Evolutionary conservation across 495 filamentous ascomycete genomes (phyloP), one percentile per base, ranked within the genome.

Genomic region (Tuber indicum): DNA sequence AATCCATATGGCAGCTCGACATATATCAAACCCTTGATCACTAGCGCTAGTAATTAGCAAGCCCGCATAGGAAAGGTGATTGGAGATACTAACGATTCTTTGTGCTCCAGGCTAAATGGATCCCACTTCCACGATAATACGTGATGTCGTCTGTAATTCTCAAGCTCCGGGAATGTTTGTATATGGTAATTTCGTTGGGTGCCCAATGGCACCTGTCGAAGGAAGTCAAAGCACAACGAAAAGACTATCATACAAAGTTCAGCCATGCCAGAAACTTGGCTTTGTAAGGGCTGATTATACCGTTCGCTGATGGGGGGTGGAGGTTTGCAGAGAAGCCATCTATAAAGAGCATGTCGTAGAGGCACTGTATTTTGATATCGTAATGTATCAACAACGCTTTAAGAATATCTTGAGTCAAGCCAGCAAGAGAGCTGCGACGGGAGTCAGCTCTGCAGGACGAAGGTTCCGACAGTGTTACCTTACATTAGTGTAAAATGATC

Each of bases 271-370:
- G 32, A 36, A 66, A 66, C 58, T 2, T 14, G 19, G 36, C 16
- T 26, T 17, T 42, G 39, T 39, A 58, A 21, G 39, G 21, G 36
- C 26, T 14, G 17, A 36, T 36, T 26, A 73, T 79, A 80, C 78
- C 78, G 32, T 79, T 79, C 49, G 78, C 71, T 70, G 78, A 75
- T 36, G 78, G 52, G 58, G 78, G 49, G 10, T 80, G 73, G 43
- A 80, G 69, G 62, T 12, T 42, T 7, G 78, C 77, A 41, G 17
- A 46, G 46, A 80, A 80, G 36, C 71, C 75, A 42, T 80, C 78
- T n/a, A 80, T 42, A 47, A 79, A 80, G 42, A 79, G 47, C 77
- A 80, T 80, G 32, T 75, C 73, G 58, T 80, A 80, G n/a, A 80
- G 77, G 42, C 52, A 46, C 71, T 79, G 71, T 19, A 79, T 72